Evolutionary conservation across 2,329 filamentous ascomycete genomes (phyloP).

Genomic region (Pestalotiopsis sp.): DNA sequence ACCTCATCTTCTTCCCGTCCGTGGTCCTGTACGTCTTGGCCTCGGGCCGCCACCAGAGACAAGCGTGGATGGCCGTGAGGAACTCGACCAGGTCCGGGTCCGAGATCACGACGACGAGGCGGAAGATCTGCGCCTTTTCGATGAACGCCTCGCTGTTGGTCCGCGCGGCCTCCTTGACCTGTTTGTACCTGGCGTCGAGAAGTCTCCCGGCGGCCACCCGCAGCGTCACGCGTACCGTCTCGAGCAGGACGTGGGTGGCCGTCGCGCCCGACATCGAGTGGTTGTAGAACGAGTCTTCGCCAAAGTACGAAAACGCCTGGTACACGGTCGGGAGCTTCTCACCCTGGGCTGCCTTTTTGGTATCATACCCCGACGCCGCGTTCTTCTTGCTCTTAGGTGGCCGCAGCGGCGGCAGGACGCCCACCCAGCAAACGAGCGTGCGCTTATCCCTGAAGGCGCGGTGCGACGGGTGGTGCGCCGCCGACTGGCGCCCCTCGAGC

Average conservation of each 20-base stretch:
- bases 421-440: slow-evolving; percentile 2
- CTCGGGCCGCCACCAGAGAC: neutral
- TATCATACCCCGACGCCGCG: too few species aligned
- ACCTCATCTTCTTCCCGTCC: neutral
- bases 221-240: neutral
- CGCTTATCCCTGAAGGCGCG: neutral
- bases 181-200: neutral
- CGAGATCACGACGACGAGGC: neutral
- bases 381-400: neutral
- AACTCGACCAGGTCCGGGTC: neutral
- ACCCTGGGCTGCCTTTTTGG: neutral
- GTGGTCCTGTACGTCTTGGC: neutral
- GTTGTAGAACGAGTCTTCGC: neutral
- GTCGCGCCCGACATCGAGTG: neutral
- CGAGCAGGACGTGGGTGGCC: neutral
- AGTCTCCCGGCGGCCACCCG: neutral
- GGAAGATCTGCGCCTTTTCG: neutral
- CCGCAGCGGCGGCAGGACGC: neutral
- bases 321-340: neutral
- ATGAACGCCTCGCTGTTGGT: slow-evolving; percentile 4
- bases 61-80: neutral
- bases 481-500: neutral
- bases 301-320: neutral
- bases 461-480: neutral
- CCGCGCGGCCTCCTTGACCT: neutral